These are phyloP conservation scores for Fonsecaea monophora DNA, from an alignment of 2,329 filamentous ascomycete genomes.

Conservation along the genomic window DNA sequence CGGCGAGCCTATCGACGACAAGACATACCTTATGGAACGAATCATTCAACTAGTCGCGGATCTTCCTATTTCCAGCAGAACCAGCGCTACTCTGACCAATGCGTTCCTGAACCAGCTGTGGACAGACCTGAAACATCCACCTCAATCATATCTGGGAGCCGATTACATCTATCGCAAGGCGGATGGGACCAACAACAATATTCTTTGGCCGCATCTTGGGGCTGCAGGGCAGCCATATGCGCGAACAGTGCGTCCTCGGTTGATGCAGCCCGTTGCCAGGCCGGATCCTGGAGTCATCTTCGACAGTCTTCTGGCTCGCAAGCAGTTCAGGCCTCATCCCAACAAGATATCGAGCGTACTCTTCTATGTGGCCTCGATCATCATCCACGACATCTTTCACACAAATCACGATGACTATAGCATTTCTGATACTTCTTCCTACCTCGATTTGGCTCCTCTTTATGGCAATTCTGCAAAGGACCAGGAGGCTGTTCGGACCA, in stretches of 20 bases:
- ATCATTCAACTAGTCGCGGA: slow-evolving; percentile 56
- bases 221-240: slow-evolving; percentile 72
- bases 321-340: slow-evolving; percentile 68
- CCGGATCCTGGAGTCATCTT: slow-evolving; percentile 72
- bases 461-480: slow-evolving; percentile 72
- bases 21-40: slow-evolving; percentile 66
- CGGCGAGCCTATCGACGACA: slow-evolving; percentile 66
- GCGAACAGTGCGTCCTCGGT: slow-evolving; percentile 66
- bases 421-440: slow-evolving; percentile 73
- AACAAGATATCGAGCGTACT: slow-evolving; percentile 77
- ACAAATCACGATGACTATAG: slow-evolving; percentile 69
- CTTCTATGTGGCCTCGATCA: slow-evolving; percentile 76
- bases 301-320: slow-evolving; percentile 69
- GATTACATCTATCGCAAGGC: slow-evolving; percentile 46
- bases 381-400: slow-evolving; percentile 69
- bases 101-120: slow-evolving; percentile 61
- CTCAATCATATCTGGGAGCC: slow-evolving; percentile 52
- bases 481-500: slow-evolving; percentile 68
- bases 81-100: slow-evolving; percentile 53
- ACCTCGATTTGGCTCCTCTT: slow-evolving; percentile 74
- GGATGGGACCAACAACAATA: slow-evolving; percentile 59
- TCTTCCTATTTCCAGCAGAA: slow-evolving; percentile 47
- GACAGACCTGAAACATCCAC: slow-evolving; percentile 63
- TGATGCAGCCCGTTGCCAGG: slow-evolving; percentile 64
- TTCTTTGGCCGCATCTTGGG: slow-evolving; percentile 68